Base-by-base conservation (phyloP, 208 protist species). In the Crithidia sp. region DNA sequence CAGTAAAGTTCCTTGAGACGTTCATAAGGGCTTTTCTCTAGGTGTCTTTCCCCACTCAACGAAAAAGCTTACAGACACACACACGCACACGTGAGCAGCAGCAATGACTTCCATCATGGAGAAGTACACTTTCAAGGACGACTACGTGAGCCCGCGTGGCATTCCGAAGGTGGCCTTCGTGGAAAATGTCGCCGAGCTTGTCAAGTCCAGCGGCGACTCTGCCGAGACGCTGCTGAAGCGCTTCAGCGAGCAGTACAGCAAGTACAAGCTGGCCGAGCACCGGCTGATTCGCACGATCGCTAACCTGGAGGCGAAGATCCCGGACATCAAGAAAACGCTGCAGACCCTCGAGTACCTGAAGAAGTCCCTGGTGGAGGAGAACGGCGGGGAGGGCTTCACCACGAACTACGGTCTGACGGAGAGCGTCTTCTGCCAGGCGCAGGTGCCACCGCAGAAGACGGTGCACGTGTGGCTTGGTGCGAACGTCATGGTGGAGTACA, bases 401-500 rank as follows among this genome's bases (percentile, higher is more conserved):
- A 94, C 95, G 0, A 88, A 95, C 82, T 98, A 97, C 79, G 89
- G 89, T 12, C 77, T 98, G 7, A 90, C 93, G 5, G 96, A 98
- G 57, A 89, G 84, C 68, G 83, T 98, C 45, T 97, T 96, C 77
- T 92, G 83, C 58, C 81, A 96, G 71, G 94, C 93, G 5, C 74
- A 90, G 43, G 88, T 98, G 44, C 69, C 60, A 14, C 83, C 89
- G 16, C 91, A 96, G 80, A 70, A 94, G 61, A 95, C 91, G 7
- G 91, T 97, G 37, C 95, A 96, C 72, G 74, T 99, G 5, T 98
- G 95, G 96, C 87, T 98, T 16, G 97, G 97, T 13, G 97, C 97
- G 6, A 99, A 98, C 75, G 95, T 98, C 12, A 99, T 99, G 96
- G 94, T 99, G 36, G 98, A 99, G 88, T 99, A 98, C 84, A 91